Base-by-base conservation (phyloP, 176 grass and related monocot species). In the Eleusine indica region DNA sequence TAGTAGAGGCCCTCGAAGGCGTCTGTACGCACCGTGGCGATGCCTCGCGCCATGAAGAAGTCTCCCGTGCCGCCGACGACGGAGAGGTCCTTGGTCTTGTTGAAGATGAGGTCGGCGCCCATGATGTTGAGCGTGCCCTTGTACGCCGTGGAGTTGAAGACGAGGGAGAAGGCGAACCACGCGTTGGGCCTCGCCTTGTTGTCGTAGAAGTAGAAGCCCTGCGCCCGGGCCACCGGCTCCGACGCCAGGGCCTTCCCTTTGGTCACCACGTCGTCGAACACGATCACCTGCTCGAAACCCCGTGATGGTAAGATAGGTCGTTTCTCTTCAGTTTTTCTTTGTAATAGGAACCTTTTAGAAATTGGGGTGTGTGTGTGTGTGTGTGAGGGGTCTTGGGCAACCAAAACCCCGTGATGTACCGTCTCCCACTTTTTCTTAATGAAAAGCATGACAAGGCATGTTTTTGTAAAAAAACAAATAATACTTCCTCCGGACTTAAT, bases 1-100 rank as follows among this genome's bases (percentile, higher is more conserved):
- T 87, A 91, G 75, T n/a, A 25, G 0, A 1, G 0, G 2, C 75
- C 80, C 71, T 83, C 29, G 9, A 8, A 0, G 21, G 65, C 5
- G 40, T 84, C 89, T 16, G 81, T 76, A 9, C 52, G 15, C 2
- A 91, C 37, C 0, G 81, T 91, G 30, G 81, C 89, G 62, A 91
- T 16, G 43, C 89, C 89, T 10, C 81, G 57, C 18, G 85, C 76
- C 89, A 91, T 87, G 76, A 91, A 81, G 89, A 91, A 84, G 54
- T 91, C 85, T 42, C 89, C 85, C 17, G 84, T 90, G 63, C 89
- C 89, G 35, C 89, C 80, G 28, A 84, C 75, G 68, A 87, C 35
- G 76, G 85, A 91, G 80, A 87, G 6, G 42, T 87, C 85, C 37
- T 76, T 4, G 25, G 89, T 81, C 85, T 81, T 19, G 19, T 77